Evolutionary conservation across 371 early-diverging fungal species (phyloP), one percentile per base, ranked within the genome.

Genomic region (Cokeromyces recurvatus): DNA sequence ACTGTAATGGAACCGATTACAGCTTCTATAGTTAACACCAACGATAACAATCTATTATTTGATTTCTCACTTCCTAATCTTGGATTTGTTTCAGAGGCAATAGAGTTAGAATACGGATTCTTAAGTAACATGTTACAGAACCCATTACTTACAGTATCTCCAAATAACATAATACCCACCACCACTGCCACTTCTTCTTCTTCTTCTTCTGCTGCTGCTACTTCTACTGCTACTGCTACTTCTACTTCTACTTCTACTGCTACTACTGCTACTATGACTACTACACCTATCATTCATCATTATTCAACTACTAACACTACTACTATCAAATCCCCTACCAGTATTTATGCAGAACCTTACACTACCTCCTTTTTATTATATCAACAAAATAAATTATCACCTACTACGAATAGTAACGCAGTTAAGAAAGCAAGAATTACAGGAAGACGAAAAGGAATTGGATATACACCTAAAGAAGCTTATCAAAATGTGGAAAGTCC

Each of bases 101-200:
- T 82, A 60, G 89, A 85, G 51, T 77, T 86, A 16, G 92, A 92
- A 59, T 87, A 89, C 60, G 76, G 84, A 14, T 79, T 90, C 46
- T 63, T 91, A 19, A 84, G 86, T 4, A 88, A 76, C 51, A 90
- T 91, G 90, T 70, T 90, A 38, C 66, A 57, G 29, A 61, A 55
- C 51, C 62, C 64, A 24, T 34, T 43, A 21, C 22, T 50, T 21
- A 42, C 60, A 41, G 25, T 49, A 47, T 32, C 47, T 20, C 31
- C 43, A 22, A 32, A 48, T 41, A n/a, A n/a, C n/a, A n/a, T n/a
- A n/a, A n/a, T n/a, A n/a, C 35, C 44, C 38, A 37, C 44, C 16
- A 20, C 31, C 23, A 29, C 47, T 19, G 21, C 46, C 21, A 53
- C 41, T 19, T 19, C 31, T n/a, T n/a, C n/a, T n/a, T n/a, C n/a